Base-by-base conservation (phyloP, 257 asterid genomes). In the Orobanche coerulescens region DNA sequence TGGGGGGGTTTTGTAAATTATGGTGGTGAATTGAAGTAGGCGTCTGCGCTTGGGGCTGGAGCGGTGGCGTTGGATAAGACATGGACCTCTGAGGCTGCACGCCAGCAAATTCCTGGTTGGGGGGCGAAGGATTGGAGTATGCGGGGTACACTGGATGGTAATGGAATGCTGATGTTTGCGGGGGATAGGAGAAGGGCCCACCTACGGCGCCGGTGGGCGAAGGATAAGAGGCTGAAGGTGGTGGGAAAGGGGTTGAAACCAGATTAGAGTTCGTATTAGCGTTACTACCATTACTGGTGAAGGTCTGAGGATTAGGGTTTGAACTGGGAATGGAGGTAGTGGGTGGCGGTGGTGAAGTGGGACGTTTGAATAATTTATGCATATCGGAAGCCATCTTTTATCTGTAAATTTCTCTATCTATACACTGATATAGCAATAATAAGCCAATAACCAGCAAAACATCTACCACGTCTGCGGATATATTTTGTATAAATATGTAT, bases 211-310 rank as follows among this genome's bases (percentile, higher is more conserved):
- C 75, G 22, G 78, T 62, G 3, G 91, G 94, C 9, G 87, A 85
- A 9, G 90, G 94, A 64, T 82, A 78, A 19, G 94, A 81, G 16
- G 90, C 79, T 4, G 86, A 74, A 8, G 92, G 92, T 1, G 78
- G 78, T 0, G 81, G 76, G 65, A 46, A 68, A 60, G 67, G 73
- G 14, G 86, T 67, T 5, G 88, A 26, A 57, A 62, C 61, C 44
- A 73, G 30, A 75, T 74, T 72, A 72, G 82, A 79, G 71, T 65
- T 73, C 26, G 39, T 58, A 62, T 12, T 16, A 26, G 51, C 11
- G 47, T 5, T 28, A 22, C 36, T 24, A 9, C 6, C 62, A 54
- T 40, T 71, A 64, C 5, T 51, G 40, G 25, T 53, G 69, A 76
- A 79, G 74, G 73, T 70, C 55, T 70, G 85, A 20, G 81, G 76